Evolutionary conservation across 371 early-diverging fungal species (phyloP), one percentile per base, ranked within the genome.

Genomic region (Mucor mucedo): DNA sequence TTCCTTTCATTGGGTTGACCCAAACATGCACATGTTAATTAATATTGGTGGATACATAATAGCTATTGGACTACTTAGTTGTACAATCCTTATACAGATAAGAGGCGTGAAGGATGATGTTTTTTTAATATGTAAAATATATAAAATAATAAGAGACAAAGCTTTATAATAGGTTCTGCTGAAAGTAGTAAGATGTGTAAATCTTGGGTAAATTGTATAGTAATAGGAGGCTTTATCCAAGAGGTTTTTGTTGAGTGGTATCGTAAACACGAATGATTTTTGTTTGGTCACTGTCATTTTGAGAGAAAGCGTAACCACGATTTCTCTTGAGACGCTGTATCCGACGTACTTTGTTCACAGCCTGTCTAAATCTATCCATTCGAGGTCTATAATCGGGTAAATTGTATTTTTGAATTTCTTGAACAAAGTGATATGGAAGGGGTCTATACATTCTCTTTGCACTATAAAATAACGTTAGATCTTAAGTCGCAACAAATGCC

Each of bases 361-460:
- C 97, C 77, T 97, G 95, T 66, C 94, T 87, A 90, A 98, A 98
- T 58, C 95, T 83, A 72, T 98, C 96, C 95, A 95, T 93, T 38
- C 97, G 85, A 41, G 98, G 98, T 44, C 97, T 89, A 72, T 95
- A 94, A 70, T 98, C 98, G n/a, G 97, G 97, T 57, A 97, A 93
- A 78, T 97, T 96, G 88, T 89, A 95, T 78, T 98, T 96, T 76
- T 96, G 95, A 52, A 98, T 96, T 78, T 98, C 98, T 78, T 98
- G 98, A 38, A 97, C 94, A 66, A 94, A 93, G 72, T 98, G 98
- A 77, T 97, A 96, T 9, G 92, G 84, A 61, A 87, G 63, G 16
- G 91, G 86, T 49, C 86, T 76, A 75, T 91, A 93, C 85, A 90
- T 92, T 49, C 95, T 89, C 78, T 95, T 91, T 62, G 73, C 62